phyloP scores from a whole-genome alignment of 495 filamentous ascomycete genomes.

The Filosporella fistucella region DNA sequence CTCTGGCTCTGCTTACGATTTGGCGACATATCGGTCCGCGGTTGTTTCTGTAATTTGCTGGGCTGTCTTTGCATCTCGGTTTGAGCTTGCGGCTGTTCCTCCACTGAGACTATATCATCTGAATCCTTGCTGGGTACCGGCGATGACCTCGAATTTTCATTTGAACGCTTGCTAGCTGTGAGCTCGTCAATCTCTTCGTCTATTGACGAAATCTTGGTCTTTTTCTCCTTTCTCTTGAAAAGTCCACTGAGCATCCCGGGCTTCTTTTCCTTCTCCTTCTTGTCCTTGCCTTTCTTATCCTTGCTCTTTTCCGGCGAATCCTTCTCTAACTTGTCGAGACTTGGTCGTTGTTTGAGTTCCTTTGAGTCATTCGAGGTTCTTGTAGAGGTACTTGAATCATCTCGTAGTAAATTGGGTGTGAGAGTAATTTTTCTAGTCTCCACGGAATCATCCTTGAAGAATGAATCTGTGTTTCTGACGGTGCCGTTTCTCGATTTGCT shows the following conservation, averaged over 20 bases:
- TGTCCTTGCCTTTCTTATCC: constrained; percentile 35
- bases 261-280: constrained; percentile 87
- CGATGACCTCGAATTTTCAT: constrained; percentile 16
- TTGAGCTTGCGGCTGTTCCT: constrained; percentile 21
- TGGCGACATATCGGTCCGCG: constrained; percentile 49
- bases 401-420: constrained; percentile 89
- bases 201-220: constrained; percentile 42
- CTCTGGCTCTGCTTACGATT: constrained; percentile 33
- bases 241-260: constrained; percentile 86
- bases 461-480: constrained; percentile 84
- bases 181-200: constrained; percentile 39
- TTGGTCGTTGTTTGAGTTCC: constrained; percentile 49
- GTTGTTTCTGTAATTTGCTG: constrained; percentile 75
- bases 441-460: constrained; percentile 92
- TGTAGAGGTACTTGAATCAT: constrained; percentile 61
- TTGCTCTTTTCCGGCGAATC: constrained; percentile 41
- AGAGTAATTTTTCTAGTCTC: constrained; percentile 97
- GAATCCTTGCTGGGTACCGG: constrained; percentile 25
- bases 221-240: constrained; percentile 95
- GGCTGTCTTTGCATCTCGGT: constrained; percentile 46
- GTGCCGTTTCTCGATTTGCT: constrained; percentile 78
- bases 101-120: constrained; percentile 15
- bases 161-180: constrained; percentile 29
- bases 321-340: constrained; percentile 54
- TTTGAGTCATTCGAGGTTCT: constrained; percentile 57